These are phyloP conservation scores for Pyrus bretschneideri DNA, from an alignment of 306 rosid genomes.

Conservation along the genomic window DNA sequence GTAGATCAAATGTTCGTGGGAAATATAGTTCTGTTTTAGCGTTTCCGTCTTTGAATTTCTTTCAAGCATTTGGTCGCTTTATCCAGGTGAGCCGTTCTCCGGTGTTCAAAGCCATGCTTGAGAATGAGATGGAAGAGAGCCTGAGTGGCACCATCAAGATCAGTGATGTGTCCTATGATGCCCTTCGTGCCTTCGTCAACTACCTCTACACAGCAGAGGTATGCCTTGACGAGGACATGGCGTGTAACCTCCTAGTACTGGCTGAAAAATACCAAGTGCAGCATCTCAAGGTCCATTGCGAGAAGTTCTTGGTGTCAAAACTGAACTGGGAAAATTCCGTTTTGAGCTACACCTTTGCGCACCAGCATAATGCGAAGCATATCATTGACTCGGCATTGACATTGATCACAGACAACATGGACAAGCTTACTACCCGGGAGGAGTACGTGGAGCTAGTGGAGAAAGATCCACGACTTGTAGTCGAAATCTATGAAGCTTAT, in stretches of 20 bases:
- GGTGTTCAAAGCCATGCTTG: slow-evolving; percentile 82
- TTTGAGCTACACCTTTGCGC: slow-evolving; percentile 50
- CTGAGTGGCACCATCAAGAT: slow-evolving; percentile 76
- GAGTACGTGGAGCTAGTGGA: slow-evolving; percentile 62
- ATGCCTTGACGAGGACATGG: slow-evolving; percentile 65
- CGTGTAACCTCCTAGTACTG: slow-evolving; percentile 51
- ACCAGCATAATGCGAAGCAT: slow-evolving; percentile 60
- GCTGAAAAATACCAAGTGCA: slow-evolving; percentile 76
- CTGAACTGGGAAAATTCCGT: slow-evolving; percentile 68
- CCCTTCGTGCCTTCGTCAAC: slow-evolving; percentile 64
- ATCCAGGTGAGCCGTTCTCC: slow-evolving; percentile 70
- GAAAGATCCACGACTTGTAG: slow-evolving; percentile 64
- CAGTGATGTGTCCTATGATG: slow-evolving; percentile 57
- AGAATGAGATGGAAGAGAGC: slow-evolving; percentile 79
- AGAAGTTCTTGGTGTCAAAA: slow-evolving; percentile 52
- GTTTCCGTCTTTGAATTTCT: not conserved
- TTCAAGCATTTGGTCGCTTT: not conserved
- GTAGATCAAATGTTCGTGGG: not conserved
- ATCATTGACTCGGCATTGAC: slow-evolving; percentile 55
- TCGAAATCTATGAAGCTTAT: slow-evolving; percentile 72
- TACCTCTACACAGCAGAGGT: slow-evolving; percentile 77
- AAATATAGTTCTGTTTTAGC: not conserved
- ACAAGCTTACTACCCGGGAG: slow-evolving; percentile 43
- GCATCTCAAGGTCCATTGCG: slow-evolving; percentile 70
- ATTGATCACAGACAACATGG: slow-evolving; percentile 59